Conservation (phyloP, 805 yeast species). For the Peterozyma toletana region DNA sequence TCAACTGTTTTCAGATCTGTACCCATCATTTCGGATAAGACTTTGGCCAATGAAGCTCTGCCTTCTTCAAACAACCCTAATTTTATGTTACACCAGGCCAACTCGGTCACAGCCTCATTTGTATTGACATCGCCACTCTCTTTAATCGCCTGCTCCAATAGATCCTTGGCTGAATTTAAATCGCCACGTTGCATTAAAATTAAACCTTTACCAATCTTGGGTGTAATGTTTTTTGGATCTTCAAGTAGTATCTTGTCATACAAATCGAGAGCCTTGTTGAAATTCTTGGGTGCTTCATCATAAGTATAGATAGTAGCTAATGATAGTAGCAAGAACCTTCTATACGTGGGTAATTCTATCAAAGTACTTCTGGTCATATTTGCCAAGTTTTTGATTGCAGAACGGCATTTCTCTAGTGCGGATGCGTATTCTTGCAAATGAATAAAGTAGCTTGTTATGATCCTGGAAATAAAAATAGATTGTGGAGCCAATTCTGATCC, state of each 20-base stretch:
- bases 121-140: constrained; percentile 38
- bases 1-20: constrained; percentile 46
- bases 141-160: constrained; percentile 44
- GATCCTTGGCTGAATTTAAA: constrained; percentile 41
- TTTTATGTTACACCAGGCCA: constrained; percentile 71
- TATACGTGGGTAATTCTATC: constrained; percentile 40
- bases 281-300: constrained; percentile 87
- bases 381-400: constrained; percentile 51
- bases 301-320: constrained; percentile 76
- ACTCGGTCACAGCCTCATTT: constrained; percentile 54
- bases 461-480: constrained; percentile 57
- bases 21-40: constrained; percentile 39
- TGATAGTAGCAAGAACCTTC: constrained; percentile 51
- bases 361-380: constrained; percentile 39
- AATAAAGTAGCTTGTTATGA: constrained; percentile 53
- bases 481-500: constrained; percentile 27
- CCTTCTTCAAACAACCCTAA: constrained; percentile 46
- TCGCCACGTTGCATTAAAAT: constrained; percentile 64
- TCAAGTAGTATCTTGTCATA: constrained; percentile 52
- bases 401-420: constrained; percentile 53
- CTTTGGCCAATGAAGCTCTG: constrained; percentile 35
- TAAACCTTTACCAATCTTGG: constrained; percentile 76
- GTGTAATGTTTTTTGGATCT: constrained; percentile 41
- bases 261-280: constrained; percentile 60
- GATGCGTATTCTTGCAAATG: constrained; percentile 55